phyloP scores from a whole-genome alignment of 768 basidiomycete genomes.

The Suillus fuscotomentosus region DNA sequence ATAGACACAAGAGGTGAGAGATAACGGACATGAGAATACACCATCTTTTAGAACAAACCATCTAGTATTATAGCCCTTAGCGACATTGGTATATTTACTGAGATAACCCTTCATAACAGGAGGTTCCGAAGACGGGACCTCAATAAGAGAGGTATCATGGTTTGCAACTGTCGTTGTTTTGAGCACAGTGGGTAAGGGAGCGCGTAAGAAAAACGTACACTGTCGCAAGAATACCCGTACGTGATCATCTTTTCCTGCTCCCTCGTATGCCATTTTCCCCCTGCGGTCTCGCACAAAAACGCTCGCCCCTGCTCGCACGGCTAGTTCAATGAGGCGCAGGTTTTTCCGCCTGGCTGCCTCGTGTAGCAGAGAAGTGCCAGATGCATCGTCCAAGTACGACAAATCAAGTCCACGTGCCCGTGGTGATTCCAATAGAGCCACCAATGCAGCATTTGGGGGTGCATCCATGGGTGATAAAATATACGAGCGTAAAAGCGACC shows the following conservation, averaged over 20 bases:
- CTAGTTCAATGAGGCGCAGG: conserved; percentile 78
- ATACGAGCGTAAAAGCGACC: conserved; percentile 70
- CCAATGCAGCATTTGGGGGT: conserved; percentile 43
- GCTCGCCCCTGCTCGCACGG: conserved; percentile 82
- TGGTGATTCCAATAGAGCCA: conserved; percentile 64
- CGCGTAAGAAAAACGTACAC: conserved; percentile 47
- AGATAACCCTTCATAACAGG: conserved; percentile 73
- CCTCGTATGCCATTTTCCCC: conserved; percentile 69
- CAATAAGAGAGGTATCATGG: conserved; percentile 71
- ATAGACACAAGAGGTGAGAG: background rate
- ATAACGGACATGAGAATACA: conserved; percentile 71
- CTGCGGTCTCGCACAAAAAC: conserved; percentile 80
- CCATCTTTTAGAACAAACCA: conserved; percentile 94
- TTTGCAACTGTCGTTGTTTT: conserved; percentile 58
- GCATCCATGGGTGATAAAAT: conserved; percentile 54
- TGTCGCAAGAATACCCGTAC: conserved; percentile 83
- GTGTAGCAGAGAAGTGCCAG: conserved; percentile 78
- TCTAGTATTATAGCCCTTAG: conserved; percentile 82
- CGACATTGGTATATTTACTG: conserved; percentile 92
- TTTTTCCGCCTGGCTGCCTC: conserved; percentile 85
- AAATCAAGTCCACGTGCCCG: conserved; percentile 73
- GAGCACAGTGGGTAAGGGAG: background rate
- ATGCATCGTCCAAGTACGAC: conserved; percentile 74
- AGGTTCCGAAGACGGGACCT: conserved; percentile 47
- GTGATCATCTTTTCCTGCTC: conserved; percentile 74